A percentile compares a stretch with the other conserved stretches of the same genome.
These are phyloP conservation scores for Trichoderma polysporum DNA, from an alignment of 2,329 filamentous ascomycete species.

Conservation along the genomic window DNA sequence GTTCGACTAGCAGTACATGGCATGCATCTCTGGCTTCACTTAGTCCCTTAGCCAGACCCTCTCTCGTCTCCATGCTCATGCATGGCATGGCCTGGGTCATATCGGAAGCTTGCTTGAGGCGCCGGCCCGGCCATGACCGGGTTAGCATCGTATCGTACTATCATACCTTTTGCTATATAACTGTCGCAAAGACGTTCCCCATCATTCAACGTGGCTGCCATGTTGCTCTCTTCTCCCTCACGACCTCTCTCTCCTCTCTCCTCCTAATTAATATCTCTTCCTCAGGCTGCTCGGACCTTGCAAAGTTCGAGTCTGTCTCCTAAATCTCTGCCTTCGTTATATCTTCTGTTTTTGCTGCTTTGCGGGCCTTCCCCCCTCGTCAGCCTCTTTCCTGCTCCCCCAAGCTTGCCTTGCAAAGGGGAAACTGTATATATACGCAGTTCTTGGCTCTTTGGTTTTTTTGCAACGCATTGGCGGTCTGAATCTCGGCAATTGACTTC, in stretches of 20 bases:
- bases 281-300: not conserved
- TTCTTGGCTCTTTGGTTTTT: constrained; percentile 2
- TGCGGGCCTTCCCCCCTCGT: not conserved
- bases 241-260: constrained; percentile 13
- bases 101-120: constrained; percentile 24
- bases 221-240: constrained; percentile 10
- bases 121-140: constrained; percentile 23
- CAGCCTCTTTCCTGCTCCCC: not conserved
- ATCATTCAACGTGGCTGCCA: constrained; percentile 14
- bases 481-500: constrained; percentile 1
- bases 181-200: constrained; percentile 13
- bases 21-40: constrained; percentile 27
- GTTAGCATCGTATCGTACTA: constrained; percentile 3
- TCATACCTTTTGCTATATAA: constrained; percentile 18
- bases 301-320: constrained; percentile 14
- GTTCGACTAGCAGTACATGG: constrained; percentile 15
- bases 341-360: not conserved
- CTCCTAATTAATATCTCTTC: not conserved
- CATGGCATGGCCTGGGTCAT: constrained; percentile 33
- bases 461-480: constrained; percentile 7
- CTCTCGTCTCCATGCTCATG: constrained; percentile 39
- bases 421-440: not conserved
- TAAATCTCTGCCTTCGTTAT: constrained; percentile 4
- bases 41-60: constrained; percentile 30
- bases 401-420: not conserved